Conservation (phyloP, 805 yeast species). For the Jamesozyma lodderae region DNA sequence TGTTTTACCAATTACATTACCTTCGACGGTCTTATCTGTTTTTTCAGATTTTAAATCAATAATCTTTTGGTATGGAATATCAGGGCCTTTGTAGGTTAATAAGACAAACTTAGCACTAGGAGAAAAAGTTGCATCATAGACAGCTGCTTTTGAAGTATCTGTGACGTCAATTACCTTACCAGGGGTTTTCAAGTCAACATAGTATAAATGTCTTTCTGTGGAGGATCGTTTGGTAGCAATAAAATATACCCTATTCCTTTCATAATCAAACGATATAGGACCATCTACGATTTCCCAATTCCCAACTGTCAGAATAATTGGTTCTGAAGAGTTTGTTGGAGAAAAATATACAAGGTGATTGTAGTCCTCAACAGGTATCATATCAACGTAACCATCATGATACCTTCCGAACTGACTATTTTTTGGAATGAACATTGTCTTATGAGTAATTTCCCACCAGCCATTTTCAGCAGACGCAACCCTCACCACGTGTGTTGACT, state of each 20-base stretch:
- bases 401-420: slow-evolving; percentile 35
- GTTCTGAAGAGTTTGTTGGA: slow-evolving; percentile 51
- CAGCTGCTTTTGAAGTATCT: slow-evolving; percentile 47
- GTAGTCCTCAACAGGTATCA: slow-evolving; percentile 52
- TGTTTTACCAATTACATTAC: slow-evolving; percentile 24
- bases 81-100: slow-evolving; percentile 70
- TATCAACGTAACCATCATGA: slow-evolving; percentile 72
- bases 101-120: slow-evolving; percentile 67
- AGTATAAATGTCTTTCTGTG: slow-evolving; percentile 74
- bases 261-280: slow-evolving; percentile 51
- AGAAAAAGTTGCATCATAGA: slow-evolving; percentile 66
- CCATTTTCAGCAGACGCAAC: slow-evolving; percentile 43
- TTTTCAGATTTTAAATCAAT: slow-evolving; percentile 38
- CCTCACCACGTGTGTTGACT: slow-evolving; percentile 37
- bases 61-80: slow-evolving; percentile 68
- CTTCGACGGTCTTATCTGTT: slow-evolving; percentile 11
- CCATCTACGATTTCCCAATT: slow-evolving; percentile 86
- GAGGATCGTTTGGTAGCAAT: slow-evolving; percentile 70
- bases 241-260: slow-evolving; percentile 45
- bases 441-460: slow-evolving; percentile 73
- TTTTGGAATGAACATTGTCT: slow-evolving; percentile 49
- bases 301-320: slow-evolving; percentile 60
- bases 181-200: slow-evolving; percentile 45
- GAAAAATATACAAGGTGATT: slow-evolving; percentile 78
- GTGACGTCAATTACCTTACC: slow-evolving; percentile 37